Evolutionary conservation across 345 rosid genomes (phyloP).

Genomic region (Aethionema arabicum): DNA sequence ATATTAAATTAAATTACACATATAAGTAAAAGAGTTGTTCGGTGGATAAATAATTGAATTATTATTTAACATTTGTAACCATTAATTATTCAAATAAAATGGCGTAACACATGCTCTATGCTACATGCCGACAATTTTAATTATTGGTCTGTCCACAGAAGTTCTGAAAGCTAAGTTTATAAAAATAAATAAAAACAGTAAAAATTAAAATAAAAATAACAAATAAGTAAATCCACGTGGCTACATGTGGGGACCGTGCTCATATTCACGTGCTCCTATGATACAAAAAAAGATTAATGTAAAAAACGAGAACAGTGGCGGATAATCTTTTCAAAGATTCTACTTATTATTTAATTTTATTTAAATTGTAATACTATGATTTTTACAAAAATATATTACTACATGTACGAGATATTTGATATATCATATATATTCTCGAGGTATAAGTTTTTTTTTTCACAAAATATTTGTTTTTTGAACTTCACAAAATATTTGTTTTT

Average conservation of each 20-base stretch:
- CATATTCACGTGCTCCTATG: constrained; percentile 31
- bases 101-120: background rate
- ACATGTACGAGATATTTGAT: too few relatives aligned
- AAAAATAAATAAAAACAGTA: background rate
- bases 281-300: constrained; percentile 20
- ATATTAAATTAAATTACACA: too few relatives aligned
- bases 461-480: too few relatives aligned
- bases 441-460: too few relatives aligned
- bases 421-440: too few relatives aligned
- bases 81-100: too few relatives aligned
- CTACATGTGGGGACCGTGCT: constrained; percentile 31
- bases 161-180: constrained; percentile 18
- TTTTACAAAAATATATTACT: too few relatives aligned
- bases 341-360: background rate
- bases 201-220: constrained; percentile 3
- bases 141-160: constrained; percentile 30
- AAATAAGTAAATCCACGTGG: constrained; percentile 30
- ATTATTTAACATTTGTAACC: too few relatives aligned
- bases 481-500: too few relatives aligned
- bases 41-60: constrained; percentile 3
- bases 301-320: background rate
- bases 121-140: constrained; percentile 25
- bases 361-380: too few relatives aligned
- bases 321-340: constrained; percentile 3
- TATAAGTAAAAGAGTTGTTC: constrained; percentile 1